phyloP scores from a whole-genome alignment of 148 eudicot genomes.

The Rhododendron vialii region DNA sequence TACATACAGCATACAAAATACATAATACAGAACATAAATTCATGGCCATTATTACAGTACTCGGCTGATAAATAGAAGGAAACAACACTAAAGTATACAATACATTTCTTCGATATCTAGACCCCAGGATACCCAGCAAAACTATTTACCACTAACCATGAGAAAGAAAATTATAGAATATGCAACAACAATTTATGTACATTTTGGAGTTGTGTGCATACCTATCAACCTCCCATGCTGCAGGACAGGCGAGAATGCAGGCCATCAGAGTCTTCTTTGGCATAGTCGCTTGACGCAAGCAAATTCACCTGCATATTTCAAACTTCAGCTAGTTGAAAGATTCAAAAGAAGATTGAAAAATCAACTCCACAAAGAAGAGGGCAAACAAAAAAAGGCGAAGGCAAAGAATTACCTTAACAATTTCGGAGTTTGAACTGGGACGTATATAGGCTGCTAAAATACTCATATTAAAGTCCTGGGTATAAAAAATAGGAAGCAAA shows the following conservation, averaged over 20 bases:
- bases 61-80: not conserved
- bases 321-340: not conserved
- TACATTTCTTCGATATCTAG: not conserved
- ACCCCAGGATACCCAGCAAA: not conserved
- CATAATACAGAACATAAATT: not conserved
- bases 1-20: not conserved
- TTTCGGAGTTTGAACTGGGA: conserved; percentile 79
- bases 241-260: conserved; percentile 32
- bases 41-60: not conserved
- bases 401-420: conserved; percentile 60
- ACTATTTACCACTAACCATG: not conserved
- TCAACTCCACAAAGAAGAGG: not conserved
- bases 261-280: conserved; percentile 27
- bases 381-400: not conserved
- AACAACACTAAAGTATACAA: not conserved
- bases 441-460: conserved; percentile 75
- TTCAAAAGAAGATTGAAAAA: not conserved
- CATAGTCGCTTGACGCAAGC: conserved; percentile 44
- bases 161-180: not conserved
- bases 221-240: conserved; percentile 62
- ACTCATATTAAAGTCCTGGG: conserved; percentile 84
- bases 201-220: not conserved
- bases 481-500: not conserved
- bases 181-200: not conserved
- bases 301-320: conserved; percentile 63